A percentile compares a stretch with the other conserved stretches of the same genome.
phyloP scores from a whole-genome alignment of 2,329 filamentous ascomycete species.

The Monosporascus sp. region DNA sequence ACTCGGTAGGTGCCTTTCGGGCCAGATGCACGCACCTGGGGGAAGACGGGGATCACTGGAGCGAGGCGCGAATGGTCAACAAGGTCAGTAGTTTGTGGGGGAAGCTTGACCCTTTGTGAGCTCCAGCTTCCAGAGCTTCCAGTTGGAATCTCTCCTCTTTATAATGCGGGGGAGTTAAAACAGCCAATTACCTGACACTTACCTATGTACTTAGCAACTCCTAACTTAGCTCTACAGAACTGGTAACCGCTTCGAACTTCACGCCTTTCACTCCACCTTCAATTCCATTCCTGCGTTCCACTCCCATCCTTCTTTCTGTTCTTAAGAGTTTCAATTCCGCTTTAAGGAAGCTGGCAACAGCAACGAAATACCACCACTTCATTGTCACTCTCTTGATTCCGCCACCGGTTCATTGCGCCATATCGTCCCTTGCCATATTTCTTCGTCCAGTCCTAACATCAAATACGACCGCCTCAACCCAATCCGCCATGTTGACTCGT shows the following conservation, averaged over 20 bases:
- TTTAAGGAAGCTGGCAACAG: not conserved
- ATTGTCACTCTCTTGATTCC: too few relatives aligned
- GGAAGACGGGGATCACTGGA: too few relatives aligned
- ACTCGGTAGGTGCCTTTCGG: not conserved
- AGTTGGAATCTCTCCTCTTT: not conserved
- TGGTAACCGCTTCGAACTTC: not conserved
- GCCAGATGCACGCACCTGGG: too few relatives aligned
- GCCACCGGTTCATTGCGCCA: too few relatives aligned
- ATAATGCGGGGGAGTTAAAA: not conserved
- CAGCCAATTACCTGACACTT: not conserved
- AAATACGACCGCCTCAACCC: conserved; percentile 16
- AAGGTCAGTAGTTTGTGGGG: too few relatives aligned
- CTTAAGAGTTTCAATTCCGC: not conserved
- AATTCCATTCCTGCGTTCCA: not conserved
- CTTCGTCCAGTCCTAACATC: conserved; percentile 8
- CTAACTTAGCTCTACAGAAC: not conserved
- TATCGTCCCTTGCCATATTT: too few relatives aligned
- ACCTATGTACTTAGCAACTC: not conserved
- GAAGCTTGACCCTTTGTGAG: too few relatives aligned
- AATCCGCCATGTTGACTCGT: conserved; percentile 43
- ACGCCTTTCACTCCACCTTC: not conserved
- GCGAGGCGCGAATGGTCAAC: too few relatives aligned
- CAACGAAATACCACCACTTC: not conserved
- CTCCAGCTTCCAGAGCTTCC: too few relatives aligned
- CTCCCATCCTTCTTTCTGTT: not conserved